Evolutionary conservation across 306 rosid genomes (phyloP).

Genomic region (Sindora glabra): DNA sequence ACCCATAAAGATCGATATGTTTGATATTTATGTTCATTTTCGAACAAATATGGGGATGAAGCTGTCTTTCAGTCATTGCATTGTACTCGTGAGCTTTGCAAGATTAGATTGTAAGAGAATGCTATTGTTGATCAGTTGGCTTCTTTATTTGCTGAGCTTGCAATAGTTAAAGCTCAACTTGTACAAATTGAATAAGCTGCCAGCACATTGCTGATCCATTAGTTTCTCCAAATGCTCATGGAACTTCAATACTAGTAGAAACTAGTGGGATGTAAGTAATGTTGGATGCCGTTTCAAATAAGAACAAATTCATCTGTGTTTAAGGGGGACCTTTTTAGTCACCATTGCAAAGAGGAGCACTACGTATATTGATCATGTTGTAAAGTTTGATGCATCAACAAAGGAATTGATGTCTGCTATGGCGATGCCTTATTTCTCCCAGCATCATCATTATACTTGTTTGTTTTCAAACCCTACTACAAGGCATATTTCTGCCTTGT

Average conservation of each 20-base stretch:
- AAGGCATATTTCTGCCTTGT: neutral
- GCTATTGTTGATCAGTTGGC: slow-evolving; percentile 77
- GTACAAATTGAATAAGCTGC: slow-evolving; percentile 25
- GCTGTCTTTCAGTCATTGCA: slow-evolving; percentile 70
- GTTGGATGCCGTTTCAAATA: slow-evolving; percentile 87
- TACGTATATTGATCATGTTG: slow-evolving; percentile 84
- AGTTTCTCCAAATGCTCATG: slow-evolving; percentile 32
- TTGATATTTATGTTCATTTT: slow-evolving; percentile 8
- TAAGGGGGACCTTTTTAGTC: slow-evolving; percentile 90
- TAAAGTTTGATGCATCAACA: slow-evolving; percentile 21
- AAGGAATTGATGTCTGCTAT: neutral
- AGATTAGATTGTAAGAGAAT: slow-evolving; percentile 58
- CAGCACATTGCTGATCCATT: slow-evolving; percentile 9
- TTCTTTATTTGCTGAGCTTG: slow-evolving; percentile 92
- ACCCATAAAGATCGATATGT: neutral
- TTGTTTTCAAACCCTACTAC: neutral
- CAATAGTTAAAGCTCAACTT: slow-evolving; percentile 83
- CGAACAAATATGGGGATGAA: slow-evolving; percentile 83
- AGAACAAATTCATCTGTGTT: slow-evolving; percentile 89
- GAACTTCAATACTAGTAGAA: slow-evolving; percentile 71
- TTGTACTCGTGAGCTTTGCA: slow-evolving; percentile 76
- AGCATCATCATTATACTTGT: slow-evolving; percentile 1
- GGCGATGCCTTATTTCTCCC: slow-evolving; percentile 17
- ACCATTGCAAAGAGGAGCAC: slow-evolving; percentile 83
- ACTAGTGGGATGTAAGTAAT: slow-evolving; percentile 82